phyloP scores from a whole-genome alignment of 805 yeast species.

The Pichia cabralensis region DNA sequence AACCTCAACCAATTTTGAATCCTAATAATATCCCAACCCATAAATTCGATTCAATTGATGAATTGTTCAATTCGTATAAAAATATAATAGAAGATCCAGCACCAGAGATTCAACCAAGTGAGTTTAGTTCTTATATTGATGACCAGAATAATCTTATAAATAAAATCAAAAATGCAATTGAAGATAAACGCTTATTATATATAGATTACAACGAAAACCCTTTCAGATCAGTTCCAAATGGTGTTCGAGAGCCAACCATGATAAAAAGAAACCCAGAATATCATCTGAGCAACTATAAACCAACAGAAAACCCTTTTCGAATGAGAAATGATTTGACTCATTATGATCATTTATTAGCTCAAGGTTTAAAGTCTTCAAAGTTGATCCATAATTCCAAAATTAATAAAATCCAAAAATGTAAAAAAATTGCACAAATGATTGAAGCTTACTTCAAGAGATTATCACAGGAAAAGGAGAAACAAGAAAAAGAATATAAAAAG shows the following conservation, averaged over 20 bases:
- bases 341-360: constrained; percentile 67
- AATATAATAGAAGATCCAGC: constrained; percentile 42
- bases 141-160: constrained; percentile 39
- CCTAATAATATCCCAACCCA: constrained; percentile 48
- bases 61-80: constrained; percentile 44
- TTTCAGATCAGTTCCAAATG: constrained; percentile 38
- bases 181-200: constrained; percentile 29
- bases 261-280: constrained; percentile 24
- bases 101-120: constrained; percentile 44
- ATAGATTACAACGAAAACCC: constrained; percentile 35
- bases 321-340: constrained; percentile 35
- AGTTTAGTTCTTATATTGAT: constrained; percentile 45
- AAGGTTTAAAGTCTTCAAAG: constrained; percentile 63
- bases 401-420: constrained; percentile 55
- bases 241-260: constrained; percentile 30
- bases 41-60: constrained; percentile 30
- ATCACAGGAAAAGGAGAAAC: constrained; percentile 81
- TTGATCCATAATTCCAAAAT: constrained; percentile 57
- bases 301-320: constrained; percentile 34
- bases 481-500: constrained; percentile 64
- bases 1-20: constrained; percentile 44
- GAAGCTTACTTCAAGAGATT: constrained; percentile 81
- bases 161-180: constrained; percentile 38
- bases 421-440: constrained; percentile 69
- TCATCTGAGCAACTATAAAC: constrained; percentile 21